A percentile compares a stretch with the other conserved stretches of the same genome.
phyloP scores from a whole-genome alignment of 169 alveolate species.

The Eimeria maxima region DNA sequence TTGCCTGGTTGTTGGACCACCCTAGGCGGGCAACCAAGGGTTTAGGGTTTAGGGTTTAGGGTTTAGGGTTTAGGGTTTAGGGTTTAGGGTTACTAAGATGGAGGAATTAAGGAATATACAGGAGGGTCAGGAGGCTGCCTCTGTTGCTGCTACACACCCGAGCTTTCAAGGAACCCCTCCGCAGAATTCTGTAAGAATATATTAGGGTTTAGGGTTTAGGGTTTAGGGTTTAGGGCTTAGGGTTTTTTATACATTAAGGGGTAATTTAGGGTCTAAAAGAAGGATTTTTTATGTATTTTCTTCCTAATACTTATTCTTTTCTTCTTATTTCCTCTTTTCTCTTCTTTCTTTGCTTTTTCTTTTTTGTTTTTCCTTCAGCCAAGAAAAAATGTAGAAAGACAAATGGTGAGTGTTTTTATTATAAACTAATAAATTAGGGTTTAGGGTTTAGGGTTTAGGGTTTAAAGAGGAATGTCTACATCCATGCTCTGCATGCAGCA shows the following conservation, averaged over 20 bases:
- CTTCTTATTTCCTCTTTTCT: too few species aligned
- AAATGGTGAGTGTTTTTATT: neutral
- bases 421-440: neutral
- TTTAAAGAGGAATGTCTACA: neutral
- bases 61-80: conserved; percentile 17
- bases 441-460: conserved; percentile 57
- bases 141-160: too few species aligned
- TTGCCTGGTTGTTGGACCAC: too few species aligned
- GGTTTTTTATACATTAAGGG: too few species aligned
- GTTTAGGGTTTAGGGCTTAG: conserved; percentile 15
- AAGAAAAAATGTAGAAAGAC: neutral
- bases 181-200: too few species aligned
- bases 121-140: conserved; percentile 7
- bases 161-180: neutral
- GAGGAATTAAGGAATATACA: conserved; percentile 64
- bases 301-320: too few species aligned
- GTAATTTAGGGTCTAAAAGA: too few species aligned
- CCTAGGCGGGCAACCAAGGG: too few species aligned
- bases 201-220: conserved; percentile 26
- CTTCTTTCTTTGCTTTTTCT: too few species aligned
- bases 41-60: conserved; percentile 17
- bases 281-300: too few species aligned
- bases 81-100: neutral
- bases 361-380: too few species aligned
- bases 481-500: neutral